Percentiles rank a stretch among this genome's conserved stretches.
These are phyloP conservation scores for Backusella tarrabulga DNA, from an alignment of 192 early-diverging fungal genomes.

Conservation along the genomic window DNA sequence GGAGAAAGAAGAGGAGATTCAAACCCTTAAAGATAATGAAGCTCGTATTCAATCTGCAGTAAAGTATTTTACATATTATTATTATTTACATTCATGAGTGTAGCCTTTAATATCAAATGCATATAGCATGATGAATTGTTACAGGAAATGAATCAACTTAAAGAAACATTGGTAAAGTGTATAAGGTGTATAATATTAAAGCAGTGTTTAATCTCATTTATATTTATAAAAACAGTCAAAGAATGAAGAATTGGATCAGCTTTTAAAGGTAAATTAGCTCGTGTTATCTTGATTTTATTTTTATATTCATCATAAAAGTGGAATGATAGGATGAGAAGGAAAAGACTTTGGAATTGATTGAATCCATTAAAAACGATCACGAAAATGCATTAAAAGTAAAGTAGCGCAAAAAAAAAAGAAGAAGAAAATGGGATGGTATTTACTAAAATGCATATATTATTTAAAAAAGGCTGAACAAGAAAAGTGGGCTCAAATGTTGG, in stretches of 20 bases:
- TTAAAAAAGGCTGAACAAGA: background rate
- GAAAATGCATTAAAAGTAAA: conserved; percentile 4
- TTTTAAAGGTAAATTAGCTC: background rate
- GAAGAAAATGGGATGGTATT: background rate
- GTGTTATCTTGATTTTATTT: background rate
- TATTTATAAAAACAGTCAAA: background rate
- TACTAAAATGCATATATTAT: background rate
- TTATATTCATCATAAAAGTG: background rate
- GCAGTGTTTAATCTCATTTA: background rate
- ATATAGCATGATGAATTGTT: background rate
- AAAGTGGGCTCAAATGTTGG: background rate
- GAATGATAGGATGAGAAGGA: background rate
- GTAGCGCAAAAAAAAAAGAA: background rate
- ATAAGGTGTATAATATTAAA: background rate
- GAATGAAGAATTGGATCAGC: background rate
- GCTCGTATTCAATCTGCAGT: background rate
- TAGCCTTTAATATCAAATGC: background rate
- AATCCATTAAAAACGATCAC: background rate
- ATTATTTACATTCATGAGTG: background rate
- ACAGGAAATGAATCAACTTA: background rate
- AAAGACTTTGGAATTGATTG: background rate
- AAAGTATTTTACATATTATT: background rate
- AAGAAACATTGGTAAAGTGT: background rate
- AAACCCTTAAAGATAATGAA: conserved; percentile 1
- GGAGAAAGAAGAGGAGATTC: conserved; percentile 13